These are phyloP conservation scores for Lachnellula cervina DNA, from an alignment of 2,329 filamentous ascomycete species.

Conservation along the genomic window DNA sequence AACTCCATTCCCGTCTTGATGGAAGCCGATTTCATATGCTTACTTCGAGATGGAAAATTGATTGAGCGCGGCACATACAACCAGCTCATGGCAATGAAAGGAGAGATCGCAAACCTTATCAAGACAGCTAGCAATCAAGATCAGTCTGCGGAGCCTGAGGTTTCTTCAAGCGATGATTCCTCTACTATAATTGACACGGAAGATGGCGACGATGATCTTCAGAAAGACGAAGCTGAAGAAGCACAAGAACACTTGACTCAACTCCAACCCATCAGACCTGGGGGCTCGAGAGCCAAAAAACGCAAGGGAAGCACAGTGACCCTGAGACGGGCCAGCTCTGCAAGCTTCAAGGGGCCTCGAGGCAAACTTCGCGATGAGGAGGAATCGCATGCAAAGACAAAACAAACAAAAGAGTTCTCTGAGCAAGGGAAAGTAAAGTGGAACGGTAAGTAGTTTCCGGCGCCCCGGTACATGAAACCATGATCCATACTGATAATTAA, in stretches of 20 bases:
- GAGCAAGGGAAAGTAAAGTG: conserved; percentile 99
- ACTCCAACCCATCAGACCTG: conserved; percentile 67
- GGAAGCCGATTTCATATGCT: conserved; percentile 82
- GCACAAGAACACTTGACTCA: conserved; percentile 73
- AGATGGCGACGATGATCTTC: conserved; percentile 42
- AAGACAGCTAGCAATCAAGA: conserved; percentile 65
- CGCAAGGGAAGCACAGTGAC: conserved; percentile 70
- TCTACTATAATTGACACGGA: conserved; percentile 53
- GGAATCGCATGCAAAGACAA: conserved; percentile 65
- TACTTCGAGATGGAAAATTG: conserved; percentile 78
- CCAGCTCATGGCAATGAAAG: conserved; percentile 90
- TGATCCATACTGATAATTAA: conserved; percentile 16
- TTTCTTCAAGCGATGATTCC: conserved; percentile 46
- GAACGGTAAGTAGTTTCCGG: conserved; percentile 44
- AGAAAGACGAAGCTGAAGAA: conserved; percentile 61
- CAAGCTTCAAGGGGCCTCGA: conserved; percentile 80
- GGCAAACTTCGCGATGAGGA: conserved; percentile 85
- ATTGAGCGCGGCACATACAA: conserved; percentile 86
- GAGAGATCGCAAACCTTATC: conserved; percentile 79
- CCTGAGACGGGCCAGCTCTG: conserved; percentile 82
- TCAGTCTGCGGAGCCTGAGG: conserved; percentile 36
- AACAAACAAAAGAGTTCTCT: conserved; percentile 78
- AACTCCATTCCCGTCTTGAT: conserved; percentile 90
- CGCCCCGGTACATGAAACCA: neutral
- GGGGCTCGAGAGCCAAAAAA: conserved; percentile 46